Evolutionary conservation across 2,329 filamentous ascomycete species (phyloP), one percentile per base, ranked within the genome.

Genomic region (Fulvia fulva): DNA sequence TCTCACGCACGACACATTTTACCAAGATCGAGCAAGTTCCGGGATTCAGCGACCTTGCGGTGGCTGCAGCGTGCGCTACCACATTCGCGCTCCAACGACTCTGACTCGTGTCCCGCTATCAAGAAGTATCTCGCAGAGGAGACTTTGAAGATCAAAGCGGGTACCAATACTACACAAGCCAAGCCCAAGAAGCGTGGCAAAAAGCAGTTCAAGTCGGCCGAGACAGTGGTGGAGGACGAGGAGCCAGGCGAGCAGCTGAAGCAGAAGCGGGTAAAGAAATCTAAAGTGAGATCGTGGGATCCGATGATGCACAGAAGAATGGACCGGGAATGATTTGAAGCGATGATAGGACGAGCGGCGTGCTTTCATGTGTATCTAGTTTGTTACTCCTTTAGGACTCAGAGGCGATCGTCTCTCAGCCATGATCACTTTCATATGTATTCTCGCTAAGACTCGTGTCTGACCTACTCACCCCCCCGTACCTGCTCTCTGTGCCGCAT

Each of bases 1-100:
- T 19, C 21, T 23, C n/a, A 4, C 9, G 44, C 19, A 34, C 22
- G 22, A 56, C 19, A 12, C 22, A 22, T 5, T 56, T 56, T 32
- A 56, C 8, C 6, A 30, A 50, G 32, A 28, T 51, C 14, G 34
- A 41, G 34, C 53, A 56, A 8, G 19, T 56, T 43, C 53, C 53
- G 3, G 53, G 53, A 2, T 51, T 43, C 53, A 11, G 6, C 22
- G 28, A 56, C 21, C 30, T 56, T 30, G 53, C 45, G 1, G 25
- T 23, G 3, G 45, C 28, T 11, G 14, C 47, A 8, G 32, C 32
- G 0, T 26, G n/a, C 3, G 45, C 45, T 8, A 28, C 49, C 19
- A 19, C 5, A 16, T 56, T 51, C 28, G 46, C 43, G 45, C 25
- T 51, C 30, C 8, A 34, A 34, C 21, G 45, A 23, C 1, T 7